Base-by-base conservation (phyloP, 768 basidiomycete genomes). In the Cystobasidium onofrii region DNA sequence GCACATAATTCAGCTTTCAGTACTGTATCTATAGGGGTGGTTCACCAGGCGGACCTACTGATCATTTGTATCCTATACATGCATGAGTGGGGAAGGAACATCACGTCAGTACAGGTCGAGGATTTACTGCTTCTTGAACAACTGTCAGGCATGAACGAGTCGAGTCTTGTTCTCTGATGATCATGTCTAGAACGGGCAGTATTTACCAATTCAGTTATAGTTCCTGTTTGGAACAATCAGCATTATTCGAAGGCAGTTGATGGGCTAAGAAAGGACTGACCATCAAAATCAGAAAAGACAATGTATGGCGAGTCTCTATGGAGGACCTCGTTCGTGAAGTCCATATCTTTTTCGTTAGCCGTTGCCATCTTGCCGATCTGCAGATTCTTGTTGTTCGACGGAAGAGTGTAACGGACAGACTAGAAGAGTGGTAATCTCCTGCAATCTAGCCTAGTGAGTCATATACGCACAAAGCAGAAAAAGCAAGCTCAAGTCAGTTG, bases 221-320 rank as follows among this genome's bases (percentile, higher is more conserved):
- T 77, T 20, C 76, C 76, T 65, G 23, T 4, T 12, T 3, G 12
- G 41, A 64, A 64, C 13, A 41, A 34, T 34, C 41, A 44, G 63
- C 27, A 20, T 39, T 27, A 12, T 23, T 39, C 43, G 33, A 34
- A 10, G 15, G 39, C 34, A 27, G 31, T 41, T 23, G 15, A 20
- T 39, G 13, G 23, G 18, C n/a, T n/a, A n/a, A n/a, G n/a, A 29
- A 66, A 10, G 18, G 20, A 64, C 72, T 20, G 25, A 73, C 72
- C 72, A 34, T 77, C 77, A 55, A 74, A 77, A 73, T 76, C 75
- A 7, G 64, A 57, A 44, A 77, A 75, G 46, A 76, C 64, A 60
- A 76, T 74, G 73, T 31, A 78, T 7, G 55, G 72, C 7, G 62
- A 46, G 43, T 73, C 57, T 1, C 54, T 18, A 63, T 75, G 62